Base-by-base conservation (phyloP, 306 rosid genomes). In the Sechiopsis laciniata region DNA sequence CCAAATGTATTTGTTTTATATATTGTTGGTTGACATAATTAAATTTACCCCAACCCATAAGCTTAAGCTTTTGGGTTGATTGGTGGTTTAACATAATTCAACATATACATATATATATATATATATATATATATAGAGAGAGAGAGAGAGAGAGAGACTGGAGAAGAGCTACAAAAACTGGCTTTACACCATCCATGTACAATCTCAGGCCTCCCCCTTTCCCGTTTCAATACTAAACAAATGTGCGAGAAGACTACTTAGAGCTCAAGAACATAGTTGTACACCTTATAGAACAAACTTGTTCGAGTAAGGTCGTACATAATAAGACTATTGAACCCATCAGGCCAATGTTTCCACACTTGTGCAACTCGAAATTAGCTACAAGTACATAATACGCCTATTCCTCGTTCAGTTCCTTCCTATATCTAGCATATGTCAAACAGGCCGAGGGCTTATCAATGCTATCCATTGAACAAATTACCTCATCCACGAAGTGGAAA, bases 311-410 rank as follows among this genome's bases (percentile, higher is more conserved):
- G 48, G 11, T 42, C 48, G 1, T 42, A 42, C 48, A 10, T 8
- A n/a, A 65, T 19, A 40, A 17, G 32, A 45, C n/a, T 45, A 67
- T 19, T 19, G 54, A 66, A 66, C 72, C 54, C 32, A 5, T 6
- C 55, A 66, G 5, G n/a, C 9, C 72, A 62, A 62, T 62, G 69
- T 20, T 62, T 62, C 69, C 68, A 2, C 7, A 62, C 50, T 35
- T 1, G 22, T 60, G 45, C 17, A 60, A 60, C 42, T 26, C 26
- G 42, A 32, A 17, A 59, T 59, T 24, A 17, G 65, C 40, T 24
- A 59, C 12, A 57, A 59, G 40, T 24, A 59, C 15, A 22, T 26
- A 14, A 26, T 20, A 60, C 45, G 26, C 1, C 8, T 26, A 60
- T 60, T 60, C 45, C 20, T 60, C 8, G 66, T 22, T 60, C 66